Evolutionary conservation across 2,329 filamentous ascomycete genomes (phyloP), one percentile per base, ranked within the genome.

Genomic region (Paecilomyces dactylethromorphus): DNA sequence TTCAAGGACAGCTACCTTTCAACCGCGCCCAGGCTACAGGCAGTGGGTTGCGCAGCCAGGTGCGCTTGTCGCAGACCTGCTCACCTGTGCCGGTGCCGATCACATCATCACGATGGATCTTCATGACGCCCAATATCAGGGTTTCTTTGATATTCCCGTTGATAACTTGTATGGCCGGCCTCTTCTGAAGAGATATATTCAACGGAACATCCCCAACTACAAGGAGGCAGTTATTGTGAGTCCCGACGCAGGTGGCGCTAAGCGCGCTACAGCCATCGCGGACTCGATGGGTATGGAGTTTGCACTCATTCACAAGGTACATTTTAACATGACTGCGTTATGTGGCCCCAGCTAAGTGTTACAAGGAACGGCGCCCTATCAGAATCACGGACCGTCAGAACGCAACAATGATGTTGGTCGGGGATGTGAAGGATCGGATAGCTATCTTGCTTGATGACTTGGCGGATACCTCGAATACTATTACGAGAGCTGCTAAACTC

Each of bases 31-130:
- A 7, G 94, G 94, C 55, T 99, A 99, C 76, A 94, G 94, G 79
- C 91, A 96, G 78, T 99, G 94, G 94, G 93, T 99, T 63, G 94
- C 94, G 22, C 94, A 97, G 78, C 92, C 94, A 50, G 94, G 94
- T 60, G 97, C 92, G 31, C 83, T 99, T 59, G 89, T 99, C 54
- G 94, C 94, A 55, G 92, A 97, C 73, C 85, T 99, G 52, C 82
- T 99, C 64, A 97, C 92, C 49, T 97, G 92, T 76, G 93, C 94
- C 63, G 94, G 94, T 64, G 92, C 94, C 53, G 93, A 99, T 74
- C 94, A 97, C 76, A 88, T 94, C 72, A 97, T 97, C 73, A 97
- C 93, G 32, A 95, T 99, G 90, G 94, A 99, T 71, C 83, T 99
- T 56, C 91, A 94, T 73, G 93, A 97, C 74, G 90, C 91, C 50